Conservation (phyloP, 495 filamentous ascomycete genomes). For the Xylaria venustula region DNA sequence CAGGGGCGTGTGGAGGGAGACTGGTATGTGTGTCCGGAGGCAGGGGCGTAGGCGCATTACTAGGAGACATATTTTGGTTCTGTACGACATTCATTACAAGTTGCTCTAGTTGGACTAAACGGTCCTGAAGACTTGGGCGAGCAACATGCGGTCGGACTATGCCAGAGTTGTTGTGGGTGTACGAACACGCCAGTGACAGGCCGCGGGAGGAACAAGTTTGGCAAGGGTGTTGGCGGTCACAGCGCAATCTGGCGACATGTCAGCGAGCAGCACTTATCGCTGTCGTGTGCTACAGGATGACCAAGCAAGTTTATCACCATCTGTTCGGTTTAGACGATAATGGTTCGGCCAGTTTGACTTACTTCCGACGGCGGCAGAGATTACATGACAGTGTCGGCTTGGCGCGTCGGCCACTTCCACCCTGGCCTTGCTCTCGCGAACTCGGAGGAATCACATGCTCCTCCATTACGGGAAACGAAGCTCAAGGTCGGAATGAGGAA, state of each 20-base stretch:
- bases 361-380: conserved; percentile 35
- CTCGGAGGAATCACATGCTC: neutral
- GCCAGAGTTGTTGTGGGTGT: neutral
- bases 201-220: conserved; percentile 17
- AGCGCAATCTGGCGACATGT: conserved; percentile 22
- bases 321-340: neutral
- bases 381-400: conserved; percentile 39
- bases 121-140: conserved; percentile 4
- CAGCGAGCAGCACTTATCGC: neutral
- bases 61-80: neutral
- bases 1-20: neutral
- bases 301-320: neutral
- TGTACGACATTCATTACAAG: conserved; percentile 1
- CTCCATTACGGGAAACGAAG: neutral
- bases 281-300: neutral
- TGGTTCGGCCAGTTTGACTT: conserved; percentile 1
- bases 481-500: no score
- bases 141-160: neutral
- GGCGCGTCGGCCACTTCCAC: conserved; percentile 21
- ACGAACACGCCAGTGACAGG: conserved; percentile 6
- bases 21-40: neutral
- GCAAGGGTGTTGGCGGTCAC: conserved; percentile 30
- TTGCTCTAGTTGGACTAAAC: neutral
- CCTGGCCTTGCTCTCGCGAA: neutral
- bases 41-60: neutral